phyloP scores from a whole-genome alignment of 2,329 filamentous ascomycete species.

The Akanthomyces uredinophilus region DNA sequence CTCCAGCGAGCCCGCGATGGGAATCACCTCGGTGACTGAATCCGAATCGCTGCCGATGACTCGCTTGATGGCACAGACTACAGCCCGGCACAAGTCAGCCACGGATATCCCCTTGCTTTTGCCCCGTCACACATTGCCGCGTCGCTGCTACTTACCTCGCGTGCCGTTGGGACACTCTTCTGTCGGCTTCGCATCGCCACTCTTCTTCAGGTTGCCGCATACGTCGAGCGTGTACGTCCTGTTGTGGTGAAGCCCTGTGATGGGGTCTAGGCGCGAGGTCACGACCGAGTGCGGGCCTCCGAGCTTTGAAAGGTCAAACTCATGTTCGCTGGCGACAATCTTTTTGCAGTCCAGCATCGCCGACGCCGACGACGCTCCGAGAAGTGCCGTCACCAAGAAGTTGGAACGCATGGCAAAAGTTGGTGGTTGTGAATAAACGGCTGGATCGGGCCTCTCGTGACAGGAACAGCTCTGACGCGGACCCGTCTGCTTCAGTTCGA shows the following conservation, averaged over 20 bases:
- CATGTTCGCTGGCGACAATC: slow-evolving; percentile 51
- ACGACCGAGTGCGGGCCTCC: slow-evolving; percentile 65
- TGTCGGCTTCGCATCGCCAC: slow-evolving; percentile 39
- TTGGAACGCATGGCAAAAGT: slow-evolving; percentile 35
- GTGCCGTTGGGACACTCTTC: slow-evolving; percentile 65
- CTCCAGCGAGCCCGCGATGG: slow-evolving; percentile 69
- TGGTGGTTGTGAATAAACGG: neutral
- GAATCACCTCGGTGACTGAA: slow-evolving; percentile 52
- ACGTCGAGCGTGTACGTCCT: slow-evolving; percentile 79
- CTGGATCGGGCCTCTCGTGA: neutral
- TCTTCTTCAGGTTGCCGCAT: slow-evolving; percentile 61
- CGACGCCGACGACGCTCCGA: slow-evolving; percentile 33
- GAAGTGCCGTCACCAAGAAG: slow-evolving; percentile 33
- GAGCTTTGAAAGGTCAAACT: slow-evolving; percentile 60
- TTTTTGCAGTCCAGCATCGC: slow-evolving; percentile 58
- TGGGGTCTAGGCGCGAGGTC: slow-evolving; percentile 48
- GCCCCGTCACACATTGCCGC: neutral
- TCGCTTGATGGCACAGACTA: slow-evolving; percentile 72
- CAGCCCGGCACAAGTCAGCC: neutral
- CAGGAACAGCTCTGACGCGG: neutral
- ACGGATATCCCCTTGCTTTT: neutral
- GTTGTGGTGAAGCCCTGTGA: slow-evolving; percentile 51
- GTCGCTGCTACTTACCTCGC: slow-evolving; percentile 46
- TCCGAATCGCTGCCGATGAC: slow-evolving; percentile 46
- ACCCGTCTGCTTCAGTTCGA: neutral